Evolutionary conservation across 306 rosid species (phyloP).

Genomic region (Sechiopsis laciniata): DNA sequence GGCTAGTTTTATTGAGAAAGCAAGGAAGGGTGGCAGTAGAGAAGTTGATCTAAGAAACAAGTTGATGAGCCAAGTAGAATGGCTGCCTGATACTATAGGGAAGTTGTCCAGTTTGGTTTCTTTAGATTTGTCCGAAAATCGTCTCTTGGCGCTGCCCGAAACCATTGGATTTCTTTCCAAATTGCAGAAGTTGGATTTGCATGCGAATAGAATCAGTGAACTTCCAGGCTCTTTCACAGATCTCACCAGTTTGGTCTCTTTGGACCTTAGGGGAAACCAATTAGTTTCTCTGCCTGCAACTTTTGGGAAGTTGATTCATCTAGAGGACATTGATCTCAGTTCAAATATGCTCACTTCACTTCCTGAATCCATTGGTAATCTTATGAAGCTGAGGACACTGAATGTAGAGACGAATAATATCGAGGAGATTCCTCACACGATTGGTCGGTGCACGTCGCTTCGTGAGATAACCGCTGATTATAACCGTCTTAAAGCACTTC

Average conservation of each 20-base stretch:
- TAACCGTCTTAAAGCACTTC: conserved; percentile 73
- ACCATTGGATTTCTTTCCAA: conserved; percentile 70
- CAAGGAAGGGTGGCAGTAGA: conserved; percentile 61
- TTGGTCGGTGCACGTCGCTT: conserved; percentile 65
- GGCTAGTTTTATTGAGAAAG: conserved; percentile 72
- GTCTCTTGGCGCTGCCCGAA: conserved; percentile 56
- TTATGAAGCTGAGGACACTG: conserved; percentile 51
- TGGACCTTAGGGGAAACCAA: conserved; percentile 64
- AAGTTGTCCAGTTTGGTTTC: conserved; percentile 63
- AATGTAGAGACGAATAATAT: conserved; percentile 75
- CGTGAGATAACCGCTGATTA: conserved; percentile 67
- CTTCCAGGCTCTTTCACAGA: conserved; percentile 62
- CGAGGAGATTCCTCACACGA: conserved; percentile 71
- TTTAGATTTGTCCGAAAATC: conserved; percentile 78
- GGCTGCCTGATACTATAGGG: conserved; percentile 84
- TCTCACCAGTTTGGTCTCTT: conserved; percentile 49
- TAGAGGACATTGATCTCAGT: conserved; percentile 78
- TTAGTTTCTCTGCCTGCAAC: conserved; percentile 55
- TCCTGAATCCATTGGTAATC: conserved; percentile 64
- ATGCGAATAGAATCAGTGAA: conserved; percentile 53
- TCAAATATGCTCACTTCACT: conserved; percentile 56
- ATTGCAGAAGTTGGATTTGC: conserved; percentile 63
- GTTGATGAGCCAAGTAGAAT: conserved; percentile 71
- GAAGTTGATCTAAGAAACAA: conserved; percentile 56
- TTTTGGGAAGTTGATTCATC: conserved; percentile 54